These are phyloP conservation scores for Penicillium sp. DNA, from an alignment of 2,329 filamentous ascomycete species.

Conservation along the genomic window DNA sequence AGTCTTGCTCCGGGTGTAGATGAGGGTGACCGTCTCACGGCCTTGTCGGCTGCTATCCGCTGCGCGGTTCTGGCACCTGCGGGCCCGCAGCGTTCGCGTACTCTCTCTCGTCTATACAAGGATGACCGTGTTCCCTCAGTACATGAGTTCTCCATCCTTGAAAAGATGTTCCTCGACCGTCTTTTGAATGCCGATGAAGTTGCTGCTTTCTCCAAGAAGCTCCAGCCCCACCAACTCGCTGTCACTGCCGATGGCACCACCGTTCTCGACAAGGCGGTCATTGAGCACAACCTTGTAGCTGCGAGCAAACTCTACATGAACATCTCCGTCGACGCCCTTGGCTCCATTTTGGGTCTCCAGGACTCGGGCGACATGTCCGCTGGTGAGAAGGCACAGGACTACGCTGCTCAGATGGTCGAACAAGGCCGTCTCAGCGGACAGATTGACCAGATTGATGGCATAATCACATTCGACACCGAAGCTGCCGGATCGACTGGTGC, in stretches of 20 bases:
- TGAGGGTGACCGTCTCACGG: slow-evolving; percentile 80
- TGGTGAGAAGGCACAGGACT: slow-evolving; percentile 79
- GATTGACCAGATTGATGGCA: slow-evolving; percentile 88
- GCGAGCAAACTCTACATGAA: slow-evolving; percentile 78
- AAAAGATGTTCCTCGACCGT: slow-evolving; percentile 96
- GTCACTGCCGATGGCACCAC: slow-evolving; percentile 87
- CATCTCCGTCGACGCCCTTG: slow-evolving; percentile 73
- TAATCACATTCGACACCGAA: slow-evolving; percentile 79
- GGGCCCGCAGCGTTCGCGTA: slow-evolving; percentile 76
- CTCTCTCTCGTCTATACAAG: slow-evolving; percentile 83
- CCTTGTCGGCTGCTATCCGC: slow-evolving; percentile 81
- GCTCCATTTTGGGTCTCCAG: slow-evolving; percentile 71
- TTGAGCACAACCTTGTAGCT: slow-evolving; percentile 92
- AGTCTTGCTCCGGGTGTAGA: slow-evolving; percentile 75
- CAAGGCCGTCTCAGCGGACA: slow-evolving; percentile 82
- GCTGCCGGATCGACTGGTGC: slow-evolving; percentile 60
- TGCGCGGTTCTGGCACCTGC: slow-evolving; percentile 92
- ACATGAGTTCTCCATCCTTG: slow-evolving; percentile 80
- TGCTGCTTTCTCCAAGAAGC: slow-evolving; percentile 73
- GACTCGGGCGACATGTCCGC: slow-evolving; percentile 41
- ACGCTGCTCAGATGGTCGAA: slow-evolving; percentile 93
- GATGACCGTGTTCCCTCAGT: slow-evolving; percentile 78
- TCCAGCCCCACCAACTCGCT: slow-evolving; percentile 86
- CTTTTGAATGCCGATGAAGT: slow-evolving; percentile 80
- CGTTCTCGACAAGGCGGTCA: slow-evolving; percentile 86